A percentile compares a stretch with the other conserved stretches of the same genome.
Conservation (phyloP, 306 rosid genomes). For the Purshia tridentata region DNA sequence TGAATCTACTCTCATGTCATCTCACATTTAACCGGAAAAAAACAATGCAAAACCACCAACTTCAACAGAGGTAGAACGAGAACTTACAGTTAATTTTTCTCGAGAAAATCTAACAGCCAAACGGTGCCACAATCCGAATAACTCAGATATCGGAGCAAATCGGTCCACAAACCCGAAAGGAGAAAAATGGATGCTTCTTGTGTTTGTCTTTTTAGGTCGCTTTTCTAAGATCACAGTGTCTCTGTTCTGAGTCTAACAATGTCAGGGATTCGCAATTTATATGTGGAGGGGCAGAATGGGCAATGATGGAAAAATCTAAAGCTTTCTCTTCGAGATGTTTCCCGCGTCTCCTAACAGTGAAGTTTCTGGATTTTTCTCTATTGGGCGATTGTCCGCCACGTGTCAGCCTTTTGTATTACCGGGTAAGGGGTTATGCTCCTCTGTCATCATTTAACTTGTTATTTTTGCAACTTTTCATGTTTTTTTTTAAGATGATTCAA, state of each 20-base stretch:
- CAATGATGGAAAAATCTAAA: background rate
- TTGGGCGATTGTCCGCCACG: conserved; percentile 11
- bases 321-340: conserved; percentile 39
- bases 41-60: no score
- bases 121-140: conserved; percentile 57
- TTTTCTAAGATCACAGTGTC: background rate
- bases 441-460: no score
- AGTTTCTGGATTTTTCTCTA: conserved; percentile 33
- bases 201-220: background rate
- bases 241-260: background rate
- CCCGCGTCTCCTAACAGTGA: conserved; percentile 31
- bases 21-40: no score
- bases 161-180: conserved; percentile 59
- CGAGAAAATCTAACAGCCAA: conserved; percentile 27
- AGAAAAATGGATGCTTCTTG: background rate
- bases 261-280: background rate
- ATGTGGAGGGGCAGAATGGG: background rate
- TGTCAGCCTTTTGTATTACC: background rate
- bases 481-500: no score
- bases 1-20: no score
- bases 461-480: no score
- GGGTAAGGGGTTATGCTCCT: no score
- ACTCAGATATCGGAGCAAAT: conserved; percentile 36
- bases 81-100: conserved; percentile 27
- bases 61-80: background rate